These are phyloP conservation scores for Dionaea muscipula DNA, from an alignment of 179 eudicot species.

Conservation along the genomic window DNA sequence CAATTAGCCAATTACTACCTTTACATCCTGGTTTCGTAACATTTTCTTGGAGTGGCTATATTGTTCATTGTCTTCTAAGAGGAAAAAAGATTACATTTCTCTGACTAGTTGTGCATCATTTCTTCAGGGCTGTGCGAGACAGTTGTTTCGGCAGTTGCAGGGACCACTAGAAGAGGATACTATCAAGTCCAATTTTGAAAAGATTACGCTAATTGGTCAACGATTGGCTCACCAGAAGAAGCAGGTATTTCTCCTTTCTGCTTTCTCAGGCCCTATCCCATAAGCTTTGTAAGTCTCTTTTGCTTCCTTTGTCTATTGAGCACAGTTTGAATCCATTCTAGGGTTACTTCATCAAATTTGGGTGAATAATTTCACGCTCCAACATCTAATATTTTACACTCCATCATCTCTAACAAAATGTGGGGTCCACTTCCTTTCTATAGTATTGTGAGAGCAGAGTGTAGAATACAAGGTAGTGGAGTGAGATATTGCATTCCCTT, in stretches of 20 bases:
- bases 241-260: slow-evolving; percentile 34
- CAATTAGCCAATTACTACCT: slow-evolving; percentile 36
- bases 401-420: too few species aligned
- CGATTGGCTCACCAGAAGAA: slow-evolving; percentile 39
- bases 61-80: too few species aligned
- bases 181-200: slow-evolving; percentile 82
- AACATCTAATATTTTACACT: too few species aligned
- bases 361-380: too few species aligned
- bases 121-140: slow-evolving; percentile 87
- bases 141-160: slow-evolving; percentile 85
- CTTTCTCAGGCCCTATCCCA: background rate
- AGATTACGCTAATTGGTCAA: slow-evolving; percentile 56
- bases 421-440: too few species aligned
- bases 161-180: slow-evolving; percentile 92
- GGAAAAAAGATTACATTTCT: background rate
- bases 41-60: background rate
- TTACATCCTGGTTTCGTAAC: background rate
- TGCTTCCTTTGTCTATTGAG: too few species aligned
- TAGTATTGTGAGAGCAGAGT: too few species aligned
- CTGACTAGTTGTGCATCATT: slow-evolving; percentile 12
- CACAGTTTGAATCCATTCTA: too few species aligned
- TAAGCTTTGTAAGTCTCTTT: too few species aligned
- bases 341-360: too few species aligned
- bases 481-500: too few species aligned
- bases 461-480: too few species aligned